Percentiles rank a stretch among this genome's conserved stretches.
phyloP scores from a whole-genome alignment of 1,284 basidiomycete genomes.

The Papiliotrema nemorosa region DNA sequence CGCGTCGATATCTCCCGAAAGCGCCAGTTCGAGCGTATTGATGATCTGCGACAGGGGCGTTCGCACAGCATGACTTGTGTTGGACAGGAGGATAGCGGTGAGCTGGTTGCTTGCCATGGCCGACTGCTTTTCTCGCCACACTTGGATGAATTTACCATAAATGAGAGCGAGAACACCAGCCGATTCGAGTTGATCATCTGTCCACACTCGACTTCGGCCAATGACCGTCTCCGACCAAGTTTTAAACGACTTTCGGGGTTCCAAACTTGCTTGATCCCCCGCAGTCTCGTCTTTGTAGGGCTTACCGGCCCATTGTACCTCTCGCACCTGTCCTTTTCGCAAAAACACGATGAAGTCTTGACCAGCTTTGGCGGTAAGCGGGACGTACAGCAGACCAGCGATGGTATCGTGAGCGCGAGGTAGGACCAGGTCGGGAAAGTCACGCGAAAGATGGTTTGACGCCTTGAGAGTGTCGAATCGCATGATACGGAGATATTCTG shows the following conservation, averaged over 20 bases:
- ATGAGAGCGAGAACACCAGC: conserved; percentile 80
- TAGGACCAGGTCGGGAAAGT: conserved; percentile 72
- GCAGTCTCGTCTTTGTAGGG: conserved; percentile 58
- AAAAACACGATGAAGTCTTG: conserved; percentile 76
- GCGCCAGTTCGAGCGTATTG: conserved; percentile 79
- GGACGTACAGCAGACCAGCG: conserved; percentile 75
- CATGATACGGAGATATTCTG: conserved; percentile 78
- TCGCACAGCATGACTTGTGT: conserved; percentile 79
- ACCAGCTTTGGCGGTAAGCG: conserved; percentile 62
- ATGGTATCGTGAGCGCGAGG: conserved; percentile 67
- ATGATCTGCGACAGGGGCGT: conserved; percentile 43
- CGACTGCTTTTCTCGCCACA: conserved; percentile 81
- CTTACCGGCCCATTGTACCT: conserved; percentile 76
- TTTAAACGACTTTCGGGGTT: conserved; percentile 76
- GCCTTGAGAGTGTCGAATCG: conserved; percentile 66
- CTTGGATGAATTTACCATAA: conserved; percentile 65
- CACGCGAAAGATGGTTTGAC: conserved; percentile 64
- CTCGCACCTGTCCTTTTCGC: conserved; percentile 67
- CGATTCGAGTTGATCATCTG: conserved; percentile 82
- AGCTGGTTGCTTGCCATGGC: conserved; percentile 73
- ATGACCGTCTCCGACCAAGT: conserved; percentile 75
- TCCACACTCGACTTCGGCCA: conserved; percentile 71
- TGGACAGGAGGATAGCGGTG: conserved; percentile 75
- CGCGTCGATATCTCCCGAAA: conserved; percentile 70
- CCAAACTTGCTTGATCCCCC: conserved; percentile 52